Conservation (phyloP, 129 eudicot genomes). For the Heracleum sosnowskyi region DNA sequence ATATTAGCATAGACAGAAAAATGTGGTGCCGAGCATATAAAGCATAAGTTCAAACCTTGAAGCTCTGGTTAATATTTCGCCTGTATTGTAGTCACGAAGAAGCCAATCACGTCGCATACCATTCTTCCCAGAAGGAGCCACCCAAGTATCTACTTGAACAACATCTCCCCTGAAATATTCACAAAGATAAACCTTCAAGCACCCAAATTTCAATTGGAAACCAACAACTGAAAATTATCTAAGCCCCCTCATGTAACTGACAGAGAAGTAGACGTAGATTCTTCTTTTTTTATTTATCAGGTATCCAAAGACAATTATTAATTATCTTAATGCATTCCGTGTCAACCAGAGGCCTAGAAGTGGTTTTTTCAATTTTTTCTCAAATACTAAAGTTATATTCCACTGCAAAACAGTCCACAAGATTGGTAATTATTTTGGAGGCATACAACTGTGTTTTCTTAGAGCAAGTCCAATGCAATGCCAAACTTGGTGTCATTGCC, state of each 20-base stretch:
- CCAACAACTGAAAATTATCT: not conserved
- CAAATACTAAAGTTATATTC: not conserved
- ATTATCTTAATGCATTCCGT: not conserved
- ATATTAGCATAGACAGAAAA: not conserved
- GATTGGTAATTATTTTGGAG: not conserved
- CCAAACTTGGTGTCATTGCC: too few species aligned
- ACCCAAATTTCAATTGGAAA: not conserved
- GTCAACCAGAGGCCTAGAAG: not conserved
- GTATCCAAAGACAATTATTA: not conserved
- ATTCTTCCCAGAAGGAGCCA: constrained; percentile 78
- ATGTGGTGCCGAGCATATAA: not conserved
- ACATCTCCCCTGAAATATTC: constrained; percentile 79
- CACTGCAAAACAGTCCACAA: not conserved
- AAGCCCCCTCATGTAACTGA: not conserved
- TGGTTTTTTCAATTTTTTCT: not conserved
- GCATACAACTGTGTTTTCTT: not conserved
- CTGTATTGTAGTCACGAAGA: constrained; percentile 69
- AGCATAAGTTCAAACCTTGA: constrained; percentile 52
- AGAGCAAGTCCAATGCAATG: too few species aligned
- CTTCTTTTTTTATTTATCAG: not conserved
- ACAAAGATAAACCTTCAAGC: not conserved
- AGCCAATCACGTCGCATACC: constrained; percentile 98
- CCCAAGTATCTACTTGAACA: constrained; percentile 98
- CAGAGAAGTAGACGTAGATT: not conserved
- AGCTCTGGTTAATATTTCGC: constrained; percentile 71